Base-by-base conservation (phyloP, 1,284 basidiomycete genomes). In the Boletus mariae region DNA sequence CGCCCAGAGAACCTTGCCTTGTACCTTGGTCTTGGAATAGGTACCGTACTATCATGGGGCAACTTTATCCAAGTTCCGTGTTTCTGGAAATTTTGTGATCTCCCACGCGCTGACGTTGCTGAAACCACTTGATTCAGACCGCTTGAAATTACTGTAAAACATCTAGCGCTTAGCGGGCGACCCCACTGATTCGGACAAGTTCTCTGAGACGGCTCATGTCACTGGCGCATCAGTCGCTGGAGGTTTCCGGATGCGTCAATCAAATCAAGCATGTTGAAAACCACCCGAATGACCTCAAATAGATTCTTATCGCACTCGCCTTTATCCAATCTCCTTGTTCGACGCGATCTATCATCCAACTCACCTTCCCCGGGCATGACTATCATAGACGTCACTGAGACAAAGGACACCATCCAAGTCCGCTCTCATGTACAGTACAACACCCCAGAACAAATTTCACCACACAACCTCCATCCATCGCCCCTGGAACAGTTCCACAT, bases 401-500 rank as follows among this genome's bases (percentile, higher is more conserved):
- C 73, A 15, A 71, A 75, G 11, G 75, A 80, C 64, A 80, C 80
- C 57, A 73, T 90, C 60, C 75, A 80, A 57, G 80, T 95, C 43
- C 80, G 84, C 40, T 80, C 82, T 0, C 92, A 92, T 67, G 73
- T 76, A 56, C 91, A 94, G 65, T 95, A 95, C 71, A 62, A 81
- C 58, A 79, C 87, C 7, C 70, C 75, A 11, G 85, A 85, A 48
- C 71, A 81, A 40, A 73, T 90, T 38, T 79, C 84, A 0, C 82
- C 85, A 0, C 52, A 70, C 23, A 75, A 75, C 31, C 83, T 92
- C 57, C 65, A 73, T 26, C 74, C 83, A 1, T 81, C 82, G 56
- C 94, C 94, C 1, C 74, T 96, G 49, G 80, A 82, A 52, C 92
- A 94, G 64, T 96, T 97, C 73, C 83, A 84, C 56, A 60, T 71